Conservation (phyloP, 345 rosid genomes). For the Dimocarpus longan region DNA sequence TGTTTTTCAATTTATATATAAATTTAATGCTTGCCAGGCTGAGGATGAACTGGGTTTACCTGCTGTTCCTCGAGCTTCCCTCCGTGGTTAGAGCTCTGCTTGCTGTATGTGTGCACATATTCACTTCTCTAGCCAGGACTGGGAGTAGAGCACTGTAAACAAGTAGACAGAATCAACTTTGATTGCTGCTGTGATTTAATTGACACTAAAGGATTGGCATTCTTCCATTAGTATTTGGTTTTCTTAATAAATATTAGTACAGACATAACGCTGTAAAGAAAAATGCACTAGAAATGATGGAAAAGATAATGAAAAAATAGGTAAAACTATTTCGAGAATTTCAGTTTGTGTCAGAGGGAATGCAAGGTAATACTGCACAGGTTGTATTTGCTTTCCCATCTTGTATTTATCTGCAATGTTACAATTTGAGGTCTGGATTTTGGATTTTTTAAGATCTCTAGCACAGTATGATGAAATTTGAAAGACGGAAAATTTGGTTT, state of each 20-base stretch:
- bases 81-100: slow-evolving; percentile 51
- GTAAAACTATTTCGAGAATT: neutral
- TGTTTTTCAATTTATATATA: too few relatives aligned
- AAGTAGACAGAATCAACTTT: slow-evolving; percentile 22
- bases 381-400: neutral
- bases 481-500: neutral
- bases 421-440: neutral
- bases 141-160: slow-evolving; percentile 24
- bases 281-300: neutral
- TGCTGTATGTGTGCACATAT: neutral
- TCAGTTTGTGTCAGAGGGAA: neutral
- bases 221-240: slow-evolving; percentile 7
- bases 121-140: neutral
- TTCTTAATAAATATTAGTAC: slow-evolving; percentile 5
- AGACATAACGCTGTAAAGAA: slow-evolving; percentile 6
- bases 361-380: neutral
- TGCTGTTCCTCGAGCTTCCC: slow-evolving; percentile 79
- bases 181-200: slow-evolving; percentile 12
- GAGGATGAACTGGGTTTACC: slow-evolving; percentile 92
- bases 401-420: neutral
- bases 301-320: neutral
- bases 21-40: slow-evolving; percentile 51
- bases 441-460: neutral
- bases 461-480: neutral
- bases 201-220: slow-evolving; percentile 11